Conservation (phyloP, 2,329 filamentous ascomycete genomes). For the Neoarthrinium moseri region DNA sequence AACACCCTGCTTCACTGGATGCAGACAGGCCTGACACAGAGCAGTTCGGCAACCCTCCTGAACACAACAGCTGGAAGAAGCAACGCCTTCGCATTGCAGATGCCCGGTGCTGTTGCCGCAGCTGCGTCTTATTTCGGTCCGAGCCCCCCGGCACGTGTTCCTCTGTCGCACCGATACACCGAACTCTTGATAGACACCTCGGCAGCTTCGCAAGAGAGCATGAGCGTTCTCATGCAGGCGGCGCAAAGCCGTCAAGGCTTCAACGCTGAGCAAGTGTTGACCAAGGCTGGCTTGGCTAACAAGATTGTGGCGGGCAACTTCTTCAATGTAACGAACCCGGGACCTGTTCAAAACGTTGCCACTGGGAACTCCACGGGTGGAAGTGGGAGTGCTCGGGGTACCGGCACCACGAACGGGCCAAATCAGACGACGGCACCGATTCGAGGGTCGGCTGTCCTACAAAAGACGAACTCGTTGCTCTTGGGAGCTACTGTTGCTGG, state of each 20-base stretch:
- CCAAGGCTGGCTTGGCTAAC: conserved; percentile 23
- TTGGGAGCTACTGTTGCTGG: background rate
- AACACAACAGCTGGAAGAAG: conserved; percentile 19
- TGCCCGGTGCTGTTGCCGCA: conserved; percentile 16
- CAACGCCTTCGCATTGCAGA: conserved; percentile 20
- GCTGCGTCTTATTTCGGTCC: conserved; percentile 25
- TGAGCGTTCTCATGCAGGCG: conserved; percentile 22
- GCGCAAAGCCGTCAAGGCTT: conserved; percentile 24
- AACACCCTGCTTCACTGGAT: conserved; percentile 42
- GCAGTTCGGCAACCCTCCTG: conserved; percentile 25
- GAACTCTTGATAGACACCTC: conserved; percentile 30
- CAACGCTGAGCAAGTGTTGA: conserved; percentile 20
- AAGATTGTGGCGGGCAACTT: conserved; percentile 33
- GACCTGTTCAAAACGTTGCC: conserved; percentile 13
- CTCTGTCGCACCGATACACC: conserved; percentile 29
- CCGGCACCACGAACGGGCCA: background rate
- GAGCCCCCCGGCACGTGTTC: conserved; percentile 24
- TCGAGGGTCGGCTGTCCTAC: background rate
- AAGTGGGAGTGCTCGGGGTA: background rate
- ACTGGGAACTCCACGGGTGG: background rate
- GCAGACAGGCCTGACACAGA: conserved; percentile 35
- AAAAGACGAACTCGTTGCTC: background rate
- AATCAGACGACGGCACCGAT: background rate
- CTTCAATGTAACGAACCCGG: conserved; percentile 31
- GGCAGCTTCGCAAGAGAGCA: conserved; percentile 17